These are phyloP conservation scores for Paxillus ammoniavirescens DNA, from an alignment of 768 basidiomycete species.

Conservation along the genomic window DNA sequence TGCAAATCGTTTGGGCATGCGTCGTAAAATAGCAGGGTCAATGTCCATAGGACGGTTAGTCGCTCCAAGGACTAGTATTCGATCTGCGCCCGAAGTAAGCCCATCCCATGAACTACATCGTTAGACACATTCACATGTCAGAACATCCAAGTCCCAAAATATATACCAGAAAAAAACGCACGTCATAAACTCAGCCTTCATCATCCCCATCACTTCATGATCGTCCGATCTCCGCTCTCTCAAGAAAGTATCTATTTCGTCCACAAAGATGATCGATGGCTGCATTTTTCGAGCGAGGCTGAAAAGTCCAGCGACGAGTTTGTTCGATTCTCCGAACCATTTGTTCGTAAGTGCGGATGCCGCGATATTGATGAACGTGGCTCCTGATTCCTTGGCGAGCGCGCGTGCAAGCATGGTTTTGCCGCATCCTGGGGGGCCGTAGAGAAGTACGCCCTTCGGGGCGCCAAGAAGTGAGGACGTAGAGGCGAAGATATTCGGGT, in stretches of 20 bases:
- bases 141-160: slow-evolving; percentile 1
- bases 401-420: slow-evolving; percentile 99
- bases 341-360: slow-evolving; percentile 74
- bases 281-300: slow-evolving; percentile 91
- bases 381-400: slow-evolving; percentile 94
- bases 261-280: slow-evolving; percentile 97
- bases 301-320: slow-evolving; percentile 92
- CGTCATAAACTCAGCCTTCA: slow-evolving; percentile 97
- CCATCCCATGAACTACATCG: slow-evolving; percentile 87
- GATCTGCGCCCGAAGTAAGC: slow-evolving; percentile 72
- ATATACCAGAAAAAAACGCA: slow-evolving; percentile 35
- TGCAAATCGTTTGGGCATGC: slow-evolving; percentile 98
- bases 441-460: slow-evolving; percentile 94
- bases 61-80: slow-evolving; percentile 90
- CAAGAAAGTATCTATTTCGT: slow-evolving; percentile 96
- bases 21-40: slow-evolving; percentile 80
- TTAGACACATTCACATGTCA: neutral
- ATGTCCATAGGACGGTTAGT: slow-evolving; percentile 96
- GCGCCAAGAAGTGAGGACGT: slow-evolving; percentile 82
- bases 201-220: slow-evolving; percentile 98
- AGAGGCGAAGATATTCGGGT: slow-evolving; percentile 82
- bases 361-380: slow-evolving; percentile 91
- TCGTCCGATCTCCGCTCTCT: slow-evolving; percentile 84
- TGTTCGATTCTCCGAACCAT: slow-evolving; percentile 91
- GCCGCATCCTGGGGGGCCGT: slow-evolving; percentile 96